Percentiles rank a stretch among this genome's conserved stretches.
Conservation (phyloP, 441 rosid species). For the Eruca vesicaria region DNA sequence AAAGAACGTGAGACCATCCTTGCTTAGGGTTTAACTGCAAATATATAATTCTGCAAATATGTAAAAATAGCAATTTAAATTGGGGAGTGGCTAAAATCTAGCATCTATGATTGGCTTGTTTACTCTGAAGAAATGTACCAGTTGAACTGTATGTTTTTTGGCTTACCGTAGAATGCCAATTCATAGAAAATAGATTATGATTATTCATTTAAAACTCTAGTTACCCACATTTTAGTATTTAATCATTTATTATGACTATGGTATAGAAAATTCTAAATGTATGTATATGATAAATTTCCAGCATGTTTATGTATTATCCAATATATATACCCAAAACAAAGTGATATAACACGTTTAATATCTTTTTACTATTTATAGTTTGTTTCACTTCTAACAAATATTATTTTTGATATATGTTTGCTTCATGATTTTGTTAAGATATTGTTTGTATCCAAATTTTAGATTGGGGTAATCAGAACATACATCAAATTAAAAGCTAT, state of each 20-base stretch:
- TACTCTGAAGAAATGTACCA: neutral
- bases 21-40: neutral
- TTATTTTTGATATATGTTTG: neutral
- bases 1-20: slow-evolving; percentile 7
- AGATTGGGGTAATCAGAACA: neutral
- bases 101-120: neutral
- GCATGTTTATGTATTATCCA: neutral
- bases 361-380: neutral
- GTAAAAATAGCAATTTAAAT: neutral
- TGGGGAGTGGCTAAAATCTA: neutral
- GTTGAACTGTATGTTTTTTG: neutral
- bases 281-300: neutral
- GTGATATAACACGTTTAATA: neutral
- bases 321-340: neutral
- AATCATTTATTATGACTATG: neutral
- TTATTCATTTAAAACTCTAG: neutral
- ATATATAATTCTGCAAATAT: neutral
- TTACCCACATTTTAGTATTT: neutral
- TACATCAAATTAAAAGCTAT: neutral
- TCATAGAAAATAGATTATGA: neutral
- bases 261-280: neutral
- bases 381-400: neutral
- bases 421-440: neutral
- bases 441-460: neutral
- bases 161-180: neutral